A percentile compares a stretch with the other conserved stretches of the same genome.
These are phyloP conservation scores for Centaurea solstitialis DNA, from an alignment of 129 eudicot species.

Conservation along the genomic window DNA sequence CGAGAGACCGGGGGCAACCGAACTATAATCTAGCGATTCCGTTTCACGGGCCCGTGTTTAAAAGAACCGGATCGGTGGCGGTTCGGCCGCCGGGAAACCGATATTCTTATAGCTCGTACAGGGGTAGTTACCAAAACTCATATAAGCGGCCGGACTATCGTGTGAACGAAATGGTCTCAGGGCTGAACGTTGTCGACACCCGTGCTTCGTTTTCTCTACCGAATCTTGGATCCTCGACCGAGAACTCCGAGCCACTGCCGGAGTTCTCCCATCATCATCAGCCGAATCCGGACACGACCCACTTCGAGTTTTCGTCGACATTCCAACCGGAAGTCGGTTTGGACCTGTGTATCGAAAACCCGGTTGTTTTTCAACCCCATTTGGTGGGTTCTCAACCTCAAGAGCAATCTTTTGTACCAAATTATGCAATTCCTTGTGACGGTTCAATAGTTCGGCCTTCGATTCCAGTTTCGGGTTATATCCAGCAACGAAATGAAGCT, in stretches of 20 bases:
- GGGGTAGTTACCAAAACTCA: constrained; percentile 19
- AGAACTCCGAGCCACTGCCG: not conserved
- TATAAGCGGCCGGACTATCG: not conserved
- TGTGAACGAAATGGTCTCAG: not conserved
- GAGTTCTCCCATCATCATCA: not conserved
- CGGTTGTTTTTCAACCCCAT: constrained; percentile 31
- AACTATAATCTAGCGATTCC: constrained; percentile 31
- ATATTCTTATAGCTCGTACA: constrained; percentile 12
- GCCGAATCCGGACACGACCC: constrained; percentile 8
- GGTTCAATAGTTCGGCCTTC: constrained; percentile 10
- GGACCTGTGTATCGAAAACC: not conserved
- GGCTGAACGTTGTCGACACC: constrained; percentile 14
- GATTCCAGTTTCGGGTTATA: constrained; percentile 1
- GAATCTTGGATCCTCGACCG: constrained; percentile 6
- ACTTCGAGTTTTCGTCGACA: constrained; percentile 18
- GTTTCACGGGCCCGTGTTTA: constrained; percentile 39
- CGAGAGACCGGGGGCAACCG: constrained; percentile 25
- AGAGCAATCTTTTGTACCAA: constrained; percentile 14
- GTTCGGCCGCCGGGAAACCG: constrained; percentile 19
- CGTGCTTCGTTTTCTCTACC: constrained; percentile 10
- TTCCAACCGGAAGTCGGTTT: not conserved
- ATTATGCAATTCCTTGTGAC: constrained; percentile 23
- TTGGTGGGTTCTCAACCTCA: constrained; percentile 19
- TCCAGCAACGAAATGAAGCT: constrained; percentile 26
- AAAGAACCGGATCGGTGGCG: constrained; percentile 37